Conservation (phyloP, 1,284 basidiomycete species). For the Malassezia globosa region DNA sequence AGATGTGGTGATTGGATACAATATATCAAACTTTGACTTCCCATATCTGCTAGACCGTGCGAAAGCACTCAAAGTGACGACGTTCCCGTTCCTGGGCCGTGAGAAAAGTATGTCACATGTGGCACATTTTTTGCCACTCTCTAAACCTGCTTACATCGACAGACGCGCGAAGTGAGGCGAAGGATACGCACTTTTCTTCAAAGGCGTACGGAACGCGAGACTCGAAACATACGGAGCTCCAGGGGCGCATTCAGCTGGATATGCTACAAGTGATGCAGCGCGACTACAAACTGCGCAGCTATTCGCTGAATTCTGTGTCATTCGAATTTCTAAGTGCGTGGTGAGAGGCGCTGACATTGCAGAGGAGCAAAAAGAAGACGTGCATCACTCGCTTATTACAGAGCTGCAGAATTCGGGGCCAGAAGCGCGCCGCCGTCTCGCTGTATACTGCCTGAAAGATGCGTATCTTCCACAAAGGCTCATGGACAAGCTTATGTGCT, state of each 20-base stretch:
- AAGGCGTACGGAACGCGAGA: slow-evolving; percentile 47
- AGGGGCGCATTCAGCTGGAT: slow-evolving; percentile 45
- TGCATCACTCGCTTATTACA: slow-evolving; percentile 45
- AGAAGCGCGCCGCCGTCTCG: slow-evolving; percentile 42
- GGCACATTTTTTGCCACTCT: neutral
- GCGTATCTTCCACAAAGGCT: slow-evolving; percentile 46
- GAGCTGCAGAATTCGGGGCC: slow-evolving; percentile 45
- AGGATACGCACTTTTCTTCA: slow-evolving; percentile 46
- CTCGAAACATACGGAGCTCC: slow-evolving; percentile 44
- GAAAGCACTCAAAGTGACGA: slow-evolving; percentile 38
- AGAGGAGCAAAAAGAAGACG: slow-evolving; percentile 46
- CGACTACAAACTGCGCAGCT: slow-evolving; percentile 45
- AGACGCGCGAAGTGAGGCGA: slow-evolving; percentile 38
- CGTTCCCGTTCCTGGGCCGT: slow-evolving; percentile 43
- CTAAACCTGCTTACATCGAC: too few relatives aligned
- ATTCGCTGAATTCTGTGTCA: slow-evolving; percentile 45
- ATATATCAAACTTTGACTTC: slow-evolving; percentile 47
- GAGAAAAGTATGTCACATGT: slow-evolving; percentile 21
- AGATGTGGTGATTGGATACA: slow-evolving; percentile 46
- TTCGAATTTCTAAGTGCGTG: slow-evolving; percentile 37
- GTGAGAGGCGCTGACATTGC: neutral
- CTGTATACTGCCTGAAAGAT: slow-evolving; percentile 46
- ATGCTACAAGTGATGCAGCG: slow-evolving; percentile 48
- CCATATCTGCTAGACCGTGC: slow-evolving; percentile 46
- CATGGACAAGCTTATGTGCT: slow-evolving; percentile 47